Evolutionary conservation across 1,284 basidiomycete genomes (phyloP), one percentile per base, ranked within the genome.

Genomic region (Leccinum pachyderme): DNA sequence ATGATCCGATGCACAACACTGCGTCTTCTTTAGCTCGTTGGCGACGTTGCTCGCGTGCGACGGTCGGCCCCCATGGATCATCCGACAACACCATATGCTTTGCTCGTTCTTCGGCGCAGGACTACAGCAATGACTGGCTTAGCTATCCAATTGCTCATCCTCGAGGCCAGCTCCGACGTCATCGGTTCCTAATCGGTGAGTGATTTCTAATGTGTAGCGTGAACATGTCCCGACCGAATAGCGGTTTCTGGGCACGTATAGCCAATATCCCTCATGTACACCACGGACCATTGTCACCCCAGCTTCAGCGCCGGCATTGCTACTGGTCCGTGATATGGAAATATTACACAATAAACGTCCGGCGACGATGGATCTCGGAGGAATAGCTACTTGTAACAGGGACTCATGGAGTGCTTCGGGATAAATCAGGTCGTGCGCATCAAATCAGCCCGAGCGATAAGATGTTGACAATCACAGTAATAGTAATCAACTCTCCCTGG

Each of bases 231-330:
- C 31, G 8, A 9, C 35, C 31, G 31, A 37, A 25, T n/a, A 22
- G 28, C 15, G n/a, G 35, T 47, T 27, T 60, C 59, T 32, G 65
- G 63, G 63, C 63, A 53, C 65, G 47, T 62, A 53, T 66, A 4
- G 63, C 65, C 13, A 62, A 64, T 68, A 60, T 54, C 65, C 55
- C 63, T 61, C 63, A 39, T 41, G 29, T 28, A 5, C 28, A 27
- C 35, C 8, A n/a, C 13, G 44, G 47, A 53, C 65, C 61, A 48
- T 53, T 59, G 45, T 49, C 64, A 65, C 62, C 58, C 54, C 29
- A 49, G 32, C 35, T 33, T 52, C 33, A 51, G 22, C 37, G 22
- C 37, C n/a, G 18, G n/a, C 39, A 22, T 13, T 7, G 22, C 39
- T 41, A 12, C 39, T 24, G 24, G 39, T 39, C 18, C 18, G 18